These are phyloP conservation scores for Rutstroemia sp. DNA, from an alignment of 2,329 filamentous ascomycete genomes.

Conservation along the genomic window DNA sequence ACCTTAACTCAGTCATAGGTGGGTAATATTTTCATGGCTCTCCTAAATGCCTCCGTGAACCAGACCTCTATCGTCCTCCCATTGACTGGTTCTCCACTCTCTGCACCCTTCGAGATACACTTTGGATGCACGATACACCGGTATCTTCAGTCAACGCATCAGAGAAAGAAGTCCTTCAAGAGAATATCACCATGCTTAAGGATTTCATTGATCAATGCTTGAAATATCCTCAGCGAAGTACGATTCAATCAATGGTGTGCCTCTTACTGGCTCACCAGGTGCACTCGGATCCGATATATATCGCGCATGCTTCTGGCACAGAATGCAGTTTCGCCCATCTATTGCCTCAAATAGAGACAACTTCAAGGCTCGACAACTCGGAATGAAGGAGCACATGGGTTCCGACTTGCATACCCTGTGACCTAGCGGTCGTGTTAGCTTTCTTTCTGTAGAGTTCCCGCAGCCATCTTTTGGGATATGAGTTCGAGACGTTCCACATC, in stretches of 20 bases:
- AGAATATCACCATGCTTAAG: background rate
- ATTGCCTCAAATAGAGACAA: conserved; percentile 40
- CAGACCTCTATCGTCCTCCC: too few species aligned
- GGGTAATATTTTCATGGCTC: too few species aligned
- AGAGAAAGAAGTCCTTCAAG: background rate
- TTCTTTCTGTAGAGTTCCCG: conserved; percentile 41
- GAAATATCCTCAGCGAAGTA: background rate
- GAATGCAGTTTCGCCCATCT: conserved; percentile 32
- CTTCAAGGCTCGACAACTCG: background rate
- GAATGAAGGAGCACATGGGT: conserved; percentile 10
- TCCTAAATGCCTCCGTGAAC: too few species aligned
- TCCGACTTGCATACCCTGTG: background rate
- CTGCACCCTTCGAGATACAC: too few species aligned
- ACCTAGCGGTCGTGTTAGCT: conserved; percentile 33
- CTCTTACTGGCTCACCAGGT: conserved; percentile 42
- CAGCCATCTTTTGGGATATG: conserved; percentile 41
- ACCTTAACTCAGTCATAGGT: too few species aligned
- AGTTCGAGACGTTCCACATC: background rate
- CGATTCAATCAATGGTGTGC: conserved; percentile 13
- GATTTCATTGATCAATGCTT: background rate
- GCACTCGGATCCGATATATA: conserved; percentile 38
- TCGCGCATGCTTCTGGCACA: conserved; percentile 32
- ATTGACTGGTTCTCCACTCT: too few species aligned
- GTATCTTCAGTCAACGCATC: background rate
- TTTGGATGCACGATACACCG: background rate